Conservation (phyloP, 345 rosid species). For the Carallia brachiata region DNA sequence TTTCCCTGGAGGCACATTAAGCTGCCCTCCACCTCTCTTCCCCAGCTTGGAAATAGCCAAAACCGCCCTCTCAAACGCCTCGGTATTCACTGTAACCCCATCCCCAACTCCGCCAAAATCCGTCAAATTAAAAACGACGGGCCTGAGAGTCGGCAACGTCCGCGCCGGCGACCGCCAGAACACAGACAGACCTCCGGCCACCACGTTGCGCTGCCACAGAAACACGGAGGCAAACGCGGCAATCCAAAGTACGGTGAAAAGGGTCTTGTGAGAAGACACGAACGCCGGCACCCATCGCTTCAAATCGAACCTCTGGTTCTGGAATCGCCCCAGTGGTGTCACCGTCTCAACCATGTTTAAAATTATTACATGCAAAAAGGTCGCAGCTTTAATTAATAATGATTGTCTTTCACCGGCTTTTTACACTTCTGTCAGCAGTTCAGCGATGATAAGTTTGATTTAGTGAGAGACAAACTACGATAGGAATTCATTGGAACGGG, state of each 20-base stretch:
- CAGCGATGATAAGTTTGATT: background rate
- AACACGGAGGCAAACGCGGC: constrained; percentile 70
- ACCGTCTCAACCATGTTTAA: constrained; percentile 51
- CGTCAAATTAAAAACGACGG: constrained; percentile 66
- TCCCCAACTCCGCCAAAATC: constrained; percentile 95
- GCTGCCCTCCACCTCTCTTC: constrained; percentile 79
- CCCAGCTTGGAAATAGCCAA: constrained; percentile 64
- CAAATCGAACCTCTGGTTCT: constrained; percentile 43
- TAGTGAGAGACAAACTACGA: background rate
- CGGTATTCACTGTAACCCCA: constrained; percentile 70
- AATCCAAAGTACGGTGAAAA: constrained; percentile 79
- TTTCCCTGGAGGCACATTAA: constrained; percentile 84
- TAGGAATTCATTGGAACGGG: background rate
- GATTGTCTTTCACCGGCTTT: background rate
- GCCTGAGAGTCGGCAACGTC: constrained; percentile 50
- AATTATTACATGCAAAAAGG: background rate
- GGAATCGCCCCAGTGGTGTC: constrained; percentile 39
- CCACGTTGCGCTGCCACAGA: constrained; percentile 64
- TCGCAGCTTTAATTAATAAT: background rate
- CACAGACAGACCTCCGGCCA: constrained; percentile 35
- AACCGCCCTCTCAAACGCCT: constrained; percentile 84
- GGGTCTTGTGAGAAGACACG: constrained; percentile 66
- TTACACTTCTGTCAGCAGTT: background rate
- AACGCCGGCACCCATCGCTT: constrained; percentile 55
- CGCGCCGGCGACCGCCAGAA: constrained; percentile 37